Evolutionary conservation across 306 rosid genomes (phyloP).

Genomic region (Bauhinia variegata): DNA sequence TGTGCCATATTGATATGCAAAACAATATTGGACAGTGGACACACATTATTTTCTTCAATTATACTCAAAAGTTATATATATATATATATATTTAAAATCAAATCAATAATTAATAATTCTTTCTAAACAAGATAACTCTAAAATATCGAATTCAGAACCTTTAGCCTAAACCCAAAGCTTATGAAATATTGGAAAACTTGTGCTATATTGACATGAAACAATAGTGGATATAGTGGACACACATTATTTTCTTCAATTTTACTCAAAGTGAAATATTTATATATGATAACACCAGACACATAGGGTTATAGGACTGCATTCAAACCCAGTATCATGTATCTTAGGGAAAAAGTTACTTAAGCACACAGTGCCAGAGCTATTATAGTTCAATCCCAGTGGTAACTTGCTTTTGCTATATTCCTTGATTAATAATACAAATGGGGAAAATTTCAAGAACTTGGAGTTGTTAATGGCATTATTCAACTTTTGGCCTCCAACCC

Average conservation of each 20-base stretch:
- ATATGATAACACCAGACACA: conserved; percentile 6
- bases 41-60: no score
- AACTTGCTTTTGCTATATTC: conserved; percentile 24
- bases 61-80: no score
- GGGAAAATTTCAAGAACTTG: conserved; percentile 17
- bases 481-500: conserved; percentile 34
- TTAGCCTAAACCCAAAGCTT: no score
- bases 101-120: no score
- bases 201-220: neutral
- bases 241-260: conserved; percentile 47
- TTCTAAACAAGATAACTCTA: no score
- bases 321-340: conserved; percentile 28
- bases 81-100: no score
- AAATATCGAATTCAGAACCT: no score
- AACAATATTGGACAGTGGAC: no score
- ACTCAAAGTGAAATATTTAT: conserved; percentile 43
- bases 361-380: conserved; percentile 18
- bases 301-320: conserved; percentile 20
- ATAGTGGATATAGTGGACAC: conserved; percentile 20
- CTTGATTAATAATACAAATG: conserved; percentile 15
- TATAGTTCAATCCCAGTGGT: conserved; percentile 21
- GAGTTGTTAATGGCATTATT: conserved; percentile 26
- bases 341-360: conserved; percentile 28
- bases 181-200: no score
- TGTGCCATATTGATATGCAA: no score